These are phyloP conservation scores for Fusarium pseudoanthophilum DNA, from an alignment of 2,329 filamentous ascomycete genomes.

Conservation along the genomic window DNA sequence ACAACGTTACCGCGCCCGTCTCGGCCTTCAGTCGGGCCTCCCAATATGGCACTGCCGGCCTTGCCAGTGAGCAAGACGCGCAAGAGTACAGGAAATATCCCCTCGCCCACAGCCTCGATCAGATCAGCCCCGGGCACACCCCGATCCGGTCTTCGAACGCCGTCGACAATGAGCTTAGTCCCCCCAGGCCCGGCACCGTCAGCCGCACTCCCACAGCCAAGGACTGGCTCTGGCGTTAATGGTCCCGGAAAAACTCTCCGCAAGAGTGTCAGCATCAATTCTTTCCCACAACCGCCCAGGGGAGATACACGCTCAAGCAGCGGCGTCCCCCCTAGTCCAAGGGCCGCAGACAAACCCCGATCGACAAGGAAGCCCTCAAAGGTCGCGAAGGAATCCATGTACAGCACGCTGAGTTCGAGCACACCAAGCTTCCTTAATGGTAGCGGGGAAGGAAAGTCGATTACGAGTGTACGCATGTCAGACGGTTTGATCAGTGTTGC, in stretches of 20 bases:
- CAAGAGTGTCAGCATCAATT: conserved; percentile 92
- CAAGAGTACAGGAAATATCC: conserved; percentile 67
- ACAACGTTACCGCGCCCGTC: conserved; percentile 74
- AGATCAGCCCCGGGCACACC: conserved; percentile 61
- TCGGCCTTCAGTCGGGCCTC: conserved; percentile 75
- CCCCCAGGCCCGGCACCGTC: conserved; percentile 65
- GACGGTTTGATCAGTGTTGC: conserved; percentile 81
- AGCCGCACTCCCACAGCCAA: conserved; percentile 66
- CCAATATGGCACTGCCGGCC: conserved; percentile 77
- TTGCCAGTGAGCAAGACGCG: conserved; percentile 79
- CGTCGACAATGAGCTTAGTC: conserved; percentile 64
- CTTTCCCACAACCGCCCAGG: conserved; percentile 90
- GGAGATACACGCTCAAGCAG: conserved; percentile 64
- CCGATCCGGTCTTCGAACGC: conserved; percentile 68
- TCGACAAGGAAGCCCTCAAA: conserved; percentile 63
- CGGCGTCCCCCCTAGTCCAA: conserved; percentile 71
- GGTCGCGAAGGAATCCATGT: conserved; percentile 65
- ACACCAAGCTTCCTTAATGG: conserved; percentile 83
- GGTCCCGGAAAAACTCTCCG: conserved; percentile 76
- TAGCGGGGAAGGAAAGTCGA: conserved; percentile 79
- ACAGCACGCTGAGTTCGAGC: conserved; percentile 58
- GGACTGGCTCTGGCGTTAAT: conserved; percentile 65
- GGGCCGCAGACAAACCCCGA: conserved; percentile 62
- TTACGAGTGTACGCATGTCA: conserved; percentile 73
- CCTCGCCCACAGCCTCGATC: conserved; percentile 48